Evolutionary conservation across 192 early-diverging fungal species (phyloP), one percentile per base, ranked within the genome.

Genomic region (Chytriomyces confervae): DNA sequence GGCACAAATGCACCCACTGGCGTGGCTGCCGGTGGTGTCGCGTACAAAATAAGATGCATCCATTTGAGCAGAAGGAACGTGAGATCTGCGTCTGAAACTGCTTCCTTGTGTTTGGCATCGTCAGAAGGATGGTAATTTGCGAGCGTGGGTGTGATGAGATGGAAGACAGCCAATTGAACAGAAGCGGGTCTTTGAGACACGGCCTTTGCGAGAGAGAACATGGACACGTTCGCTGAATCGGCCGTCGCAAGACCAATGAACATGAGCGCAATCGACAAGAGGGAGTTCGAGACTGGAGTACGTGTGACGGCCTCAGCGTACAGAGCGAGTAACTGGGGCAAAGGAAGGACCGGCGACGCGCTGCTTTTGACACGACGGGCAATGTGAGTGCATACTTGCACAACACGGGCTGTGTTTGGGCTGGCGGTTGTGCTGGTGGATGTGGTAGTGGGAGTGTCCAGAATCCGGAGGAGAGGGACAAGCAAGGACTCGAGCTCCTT

Each of bases 11-110:
- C 65, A 23, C 47, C 57, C 8, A 69, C 64, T 10, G 66, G 44
- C 6, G 77, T 77, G 69, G 76, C 79, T 11, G 79, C 63, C 18
- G 82, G 77, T 8, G 87, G 87, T 27, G 61, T 50, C 4, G 69
- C 73, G 79, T 95, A 95, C 7, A 95, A 76, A 23, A 95, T 79
- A 5, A 95, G 63, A 62, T 93, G 89, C 67, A 86, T 76, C 72
- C 93, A 86, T 64, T 88, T 86, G 16, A 62, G 23, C 5, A 94
- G 72, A 10, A 93, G 60, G 7, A 85, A 86, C 10, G 80, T 72
- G 3, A 89, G 81, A 74, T 94, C 93, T 9, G 53, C 36, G 36
- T 36, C 36, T 1, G 36, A 36, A 36, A 36, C 36, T 36, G 36
- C 3, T 36, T 36, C 36, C 36, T 36, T 36, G 36, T 36, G 36